Evolutionary conservation across 176 grass and related monocot species (phyloP).

Genomic region (Miscanthus lutarioriparius): DNA sequence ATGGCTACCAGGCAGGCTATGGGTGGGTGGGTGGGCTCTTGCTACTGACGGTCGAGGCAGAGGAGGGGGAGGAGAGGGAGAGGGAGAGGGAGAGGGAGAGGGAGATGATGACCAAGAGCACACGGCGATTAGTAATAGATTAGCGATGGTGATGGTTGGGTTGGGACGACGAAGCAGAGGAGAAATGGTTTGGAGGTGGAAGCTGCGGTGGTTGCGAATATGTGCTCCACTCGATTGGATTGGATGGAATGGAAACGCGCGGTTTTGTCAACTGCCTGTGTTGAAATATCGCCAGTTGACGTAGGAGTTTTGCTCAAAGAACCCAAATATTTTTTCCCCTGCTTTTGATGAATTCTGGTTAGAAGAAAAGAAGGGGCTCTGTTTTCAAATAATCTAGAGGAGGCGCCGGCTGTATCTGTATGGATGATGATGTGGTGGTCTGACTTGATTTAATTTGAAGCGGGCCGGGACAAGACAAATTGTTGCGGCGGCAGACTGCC

Average conservation of each 20-base stretch:
- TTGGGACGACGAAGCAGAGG: not conserved
- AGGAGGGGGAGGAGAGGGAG: not conserved
- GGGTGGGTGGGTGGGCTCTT: not conserved
- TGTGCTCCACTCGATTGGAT: too few species aligned
- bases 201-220: constrained; percentile 8
- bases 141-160: not conserved
- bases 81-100: not conserved
- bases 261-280: not conserved
- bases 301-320: not conserved
- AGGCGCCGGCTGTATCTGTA: not conserved
- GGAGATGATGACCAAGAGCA: not conserved
- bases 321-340: not conserved
- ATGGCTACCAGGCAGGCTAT: not conserved
- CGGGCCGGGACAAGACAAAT: not conserved
- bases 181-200: not conserved
- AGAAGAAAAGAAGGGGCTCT: not conserved
- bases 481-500: not conserved
- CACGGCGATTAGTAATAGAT: not conserved
- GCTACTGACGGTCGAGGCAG: too few species aligned
- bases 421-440: not conserved
- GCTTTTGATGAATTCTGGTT: not conserved
- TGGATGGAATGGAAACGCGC: not conserved
- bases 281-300: not conserved
- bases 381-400: too few species aligned
- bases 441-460: not conserved